These are phyloP conservation scores for Fusarium sp. DNA, from an alignment of 2,329 filamentous ascomycete genomes.

Conservation along the genomic window DNA sequence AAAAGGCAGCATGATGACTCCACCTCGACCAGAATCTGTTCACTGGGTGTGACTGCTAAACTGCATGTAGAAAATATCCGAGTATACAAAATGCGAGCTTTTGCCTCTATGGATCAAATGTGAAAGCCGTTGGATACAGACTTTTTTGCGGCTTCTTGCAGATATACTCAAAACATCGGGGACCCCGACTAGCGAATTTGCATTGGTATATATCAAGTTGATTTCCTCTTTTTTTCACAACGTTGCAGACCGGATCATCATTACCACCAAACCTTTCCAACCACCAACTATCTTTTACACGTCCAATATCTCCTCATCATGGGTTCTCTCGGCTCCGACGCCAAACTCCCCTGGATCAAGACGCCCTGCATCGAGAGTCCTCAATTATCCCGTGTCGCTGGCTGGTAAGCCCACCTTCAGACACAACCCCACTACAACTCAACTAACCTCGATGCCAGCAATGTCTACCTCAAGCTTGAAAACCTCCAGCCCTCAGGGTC, in stretches of 20 bases:
- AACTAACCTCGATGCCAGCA: slow-evolving; percentile 59
- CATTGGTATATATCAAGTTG: slow-evolving; percentile 2
- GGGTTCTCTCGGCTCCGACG: slow-evolving; percentile 58
- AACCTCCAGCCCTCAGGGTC: slow-evolving; percentile 88
- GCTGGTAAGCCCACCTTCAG: slow-evolving; percentile 70
- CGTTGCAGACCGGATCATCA: background rate
- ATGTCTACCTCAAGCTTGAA: slow-evolving; percentile 89
- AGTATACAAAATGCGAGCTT: background rate
- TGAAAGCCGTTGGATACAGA: background rate
- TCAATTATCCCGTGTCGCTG: slow-evolving; percentile 77
- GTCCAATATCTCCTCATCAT: slow-evolving; percentile 47
- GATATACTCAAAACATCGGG: background rate
- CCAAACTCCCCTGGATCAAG: slow-evolving; percentile 75
- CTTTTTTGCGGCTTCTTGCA: slow-evolving; percentile 7
- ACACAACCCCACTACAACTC: slow-evolving; percentile 13
- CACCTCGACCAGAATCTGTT: background rate
- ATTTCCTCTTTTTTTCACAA: background rate
- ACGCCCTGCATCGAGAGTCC: slow-evolving; percentile 80
- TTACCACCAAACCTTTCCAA: background rate
- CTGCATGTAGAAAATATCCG: background rate
- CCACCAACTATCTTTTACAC: no score
- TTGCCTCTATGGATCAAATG: slow-evolving; percentile 7
- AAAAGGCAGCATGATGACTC: background rate
- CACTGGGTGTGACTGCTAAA: background rate
- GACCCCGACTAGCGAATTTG: no score